Percentiles rank a stretch among this genome's conserved stretches.
phyloP scores from a whole-genome alignment of 108 stramenopile genomes.

The Pseudonitzschia multiseries region DNA sequence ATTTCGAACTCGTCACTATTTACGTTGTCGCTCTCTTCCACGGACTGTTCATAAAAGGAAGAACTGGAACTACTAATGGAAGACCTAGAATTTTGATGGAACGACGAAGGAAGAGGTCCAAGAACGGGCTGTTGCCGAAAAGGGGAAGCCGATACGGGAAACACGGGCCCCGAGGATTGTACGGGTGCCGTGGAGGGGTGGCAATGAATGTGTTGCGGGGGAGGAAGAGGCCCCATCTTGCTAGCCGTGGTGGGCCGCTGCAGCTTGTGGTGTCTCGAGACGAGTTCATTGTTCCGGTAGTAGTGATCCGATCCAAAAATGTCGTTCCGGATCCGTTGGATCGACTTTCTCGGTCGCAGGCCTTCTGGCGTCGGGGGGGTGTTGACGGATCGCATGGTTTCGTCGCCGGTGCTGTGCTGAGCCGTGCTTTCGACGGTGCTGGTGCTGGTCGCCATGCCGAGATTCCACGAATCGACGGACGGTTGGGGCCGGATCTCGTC shows the following conservation, averaged over 20 bases:
- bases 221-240: too few species aligned
- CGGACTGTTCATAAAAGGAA: conserved; percentile 2
- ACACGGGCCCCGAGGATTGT: not conserved
- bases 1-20: not conserved
- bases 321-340: conserved; percentile 28
- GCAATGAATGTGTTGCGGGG: not conserved
- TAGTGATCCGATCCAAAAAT: conserved; percentile 14
- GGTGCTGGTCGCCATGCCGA: conserved; percentile 29
- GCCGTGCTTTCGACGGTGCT: conserved; percentile 17
- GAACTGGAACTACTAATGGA: not conserved
- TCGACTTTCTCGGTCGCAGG: conserved; percentile 27
- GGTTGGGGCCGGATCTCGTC: not conserved
- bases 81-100: not conserved
- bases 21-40: not conserved
- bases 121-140: not conserved
- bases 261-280: not conserved
- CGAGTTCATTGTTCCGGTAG: not conserved
- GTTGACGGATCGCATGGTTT: not conserved
- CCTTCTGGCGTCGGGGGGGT: conserved; percentile 39
- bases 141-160: not conserved
- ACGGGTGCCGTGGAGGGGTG: not conserved
- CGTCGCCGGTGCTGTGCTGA: conserved; percentile 2
- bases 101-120: conserved; percentile 1
- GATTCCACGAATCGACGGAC: conserved; percentile 16
- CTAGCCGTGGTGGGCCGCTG: too few species aligned